phyloP scores from a whole-genome alignment of 2,329 filamentous ascomycete genomes.

The Penicillium decumbens region DNA sequence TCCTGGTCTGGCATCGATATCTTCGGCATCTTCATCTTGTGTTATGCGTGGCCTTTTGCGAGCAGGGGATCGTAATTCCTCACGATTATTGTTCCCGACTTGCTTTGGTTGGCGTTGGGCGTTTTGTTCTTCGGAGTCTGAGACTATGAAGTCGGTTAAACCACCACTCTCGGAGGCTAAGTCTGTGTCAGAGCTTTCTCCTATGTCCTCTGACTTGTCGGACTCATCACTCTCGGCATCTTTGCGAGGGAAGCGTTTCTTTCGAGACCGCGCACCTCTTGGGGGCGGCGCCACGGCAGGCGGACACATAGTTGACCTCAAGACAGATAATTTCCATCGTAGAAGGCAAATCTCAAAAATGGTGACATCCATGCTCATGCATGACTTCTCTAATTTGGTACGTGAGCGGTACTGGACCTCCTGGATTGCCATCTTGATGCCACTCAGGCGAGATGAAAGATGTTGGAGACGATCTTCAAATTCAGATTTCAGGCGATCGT shows the following conservation, averaged over 20 bases:
- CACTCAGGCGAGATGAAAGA: constrained; percentile 53
- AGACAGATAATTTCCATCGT: constrained; percentile 44
- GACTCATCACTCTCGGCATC: neutral
- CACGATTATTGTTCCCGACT: neutral
- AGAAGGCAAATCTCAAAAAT: constrained; percentile 54
- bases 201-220: neutral
- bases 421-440: constrained; percentile 52
- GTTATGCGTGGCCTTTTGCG: neutral
- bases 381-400: constrained; percentile 53
- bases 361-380: constrained; percentile 58
- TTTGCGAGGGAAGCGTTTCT: neutral
- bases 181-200: neutral
- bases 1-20: neutral
- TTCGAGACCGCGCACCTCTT: constrained; percentile 10
- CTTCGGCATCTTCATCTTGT: neutral
- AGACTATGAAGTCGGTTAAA: constrained; percentile 12
- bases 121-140: neutral
- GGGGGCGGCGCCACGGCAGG: constrained; percentile 21
- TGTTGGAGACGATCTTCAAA: constrained; percentile 46
- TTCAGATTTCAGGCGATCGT: constrained; percentile 27
- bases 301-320: constrained; percentile 34
- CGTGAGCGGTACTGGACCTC: constrained; percentile 50
- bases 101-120: neutral
- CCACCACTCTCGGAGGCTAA: constrained; percentile 21
- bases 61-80: neutral